Percentiles rank a stretch among this genome's conserved stretches.
These are phyloP conservation scores for Neopestalotiopsis sp. DNA, from an alignment of 2,329 filamentous ascomycete genomes.

Conservation along the genomic window DNA sequence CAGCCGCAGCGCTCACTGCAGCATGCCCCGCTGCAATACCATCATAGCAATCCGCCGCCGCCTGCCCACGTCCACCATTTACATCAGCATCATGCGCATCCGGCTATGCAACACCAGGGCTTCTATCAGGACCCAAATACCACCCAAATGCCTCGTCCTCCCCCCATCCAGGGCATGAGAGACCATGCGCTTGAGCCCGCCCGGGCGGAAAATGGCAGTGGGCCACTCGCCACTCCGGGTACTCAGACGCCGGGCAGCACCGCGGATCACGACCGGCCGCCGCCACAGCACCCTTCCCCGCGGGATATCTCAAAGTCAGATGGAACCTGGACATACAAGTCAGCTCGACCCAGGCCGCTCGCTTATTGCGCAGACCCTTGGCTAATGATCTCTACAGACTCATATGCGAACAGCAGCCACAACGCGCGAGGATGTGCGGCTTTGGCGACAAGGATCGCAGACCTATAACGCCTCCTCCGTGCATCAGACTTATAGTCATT, in stretches of 20 bases:
- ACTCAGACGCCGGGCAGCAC: neutral
- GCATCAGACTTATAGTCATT: conserved; percentile 80
- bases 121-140: conserved; percentile 7
- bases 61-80: conserved; percentile 1
- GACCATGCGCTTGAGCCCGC: conserved; percentile 10
- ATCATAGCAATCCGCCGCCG: conserved; percentile 1
- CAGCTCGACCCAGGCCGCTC: neutral
- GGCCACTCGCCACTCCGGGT: neutral
- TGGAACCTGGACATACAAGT: conserved; percentile 14
- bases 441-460: conserved; percentile 99
- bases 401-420: conserved; percentile 86
- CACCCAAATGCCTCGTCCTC: neutral
- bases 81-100: neutral
- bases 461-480: conserved; percentile 94
- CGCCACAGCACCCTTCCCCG: conserved; percentile 7
- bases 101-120: conserved; percentile 4
- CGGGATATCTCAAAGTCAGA: conserved; percentile 6
- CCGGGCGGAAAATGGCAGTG: conserved; percentile 3
- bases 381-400: conserved; percentile 52
- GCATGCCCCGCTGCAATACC: conserved; percentile 7
- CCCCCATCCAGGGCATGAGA: conserved; percentile 8
- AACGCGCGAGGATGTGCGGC: conserved; percentile 95
- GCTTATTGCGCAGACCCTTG: neutral
- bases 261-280: conserved; percentile 6
- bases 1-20: conserved; percentile 4